These are phyloP conservation scores for Picocystis sp. DNA, from an alignment of 163 green algal species.

Conservation along the genomic window DNA sequence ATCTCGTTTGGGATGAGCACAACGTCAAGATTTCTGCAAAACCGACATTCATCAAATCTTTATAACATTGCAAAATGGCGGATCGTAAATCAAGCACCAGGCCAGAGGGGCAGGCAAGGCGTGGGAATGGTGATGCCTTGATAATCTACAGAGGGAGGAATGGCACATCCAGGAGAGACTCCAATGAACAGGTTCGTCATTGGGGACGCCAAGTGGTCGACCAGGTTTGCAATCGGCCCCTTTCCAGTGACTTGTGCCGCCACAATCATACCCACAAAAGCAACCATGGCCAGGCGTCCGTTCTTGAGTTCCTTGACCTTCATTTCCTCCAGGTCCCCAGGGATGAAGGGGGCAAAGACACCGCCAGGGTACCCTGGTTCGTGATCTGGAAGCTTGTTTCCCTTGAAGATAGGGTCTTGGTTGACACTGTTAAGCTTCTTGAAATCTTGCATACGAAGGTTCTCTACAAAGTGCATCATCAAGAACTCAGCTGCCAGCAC, in stretches of 20 bases:
- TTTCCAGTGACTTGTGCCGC: conserved; percentile 22
- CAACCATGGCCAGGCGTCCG: conserved; percentile 69
- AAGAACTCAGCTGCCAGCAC: conserved; percentile 56
- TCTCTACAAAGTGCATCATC: conserved; percentile 27
- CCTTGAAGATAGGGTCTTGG: conserved; percentile 69
- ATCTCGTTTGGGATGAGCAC: no score
- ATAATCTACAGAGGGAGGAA: conserved; percentile 31
- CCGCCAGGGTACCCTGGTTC: conserved; percentile 71
- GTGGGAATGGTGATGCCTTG: conserved; percentile 15
- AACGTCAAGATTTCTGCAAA: no score
- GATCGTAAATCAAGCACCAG: no score
- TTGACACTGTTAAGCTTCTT: conserved; percentile 64
- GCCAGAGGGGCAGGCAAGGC: no score
- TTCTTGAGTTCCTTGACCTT: conserved; percentile 91
- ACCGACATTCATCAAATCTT: no score
- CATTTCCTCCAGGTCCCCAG: conserved; percentile 20
- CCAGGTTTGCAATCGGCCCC: not conserved
- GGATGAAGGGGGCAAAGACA: conserved; percentile 58
- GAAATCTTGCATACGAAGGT: conserved; percentile 62
- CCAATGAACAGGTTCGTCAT: not conserved
- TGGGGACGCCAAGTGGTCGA: not conserved
- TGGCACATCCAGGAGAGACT: conserved; percentile 24
- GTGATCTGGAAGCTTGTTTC: conserved; percentile 53
- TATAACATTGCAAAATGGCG: no score
- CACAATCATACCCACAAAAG: conserved; percentile 26